Evolutionary conservation across 2,329 filamentous ascomycete species (phyloP).

Genomic region (Diaporthe vexans): DNA sequence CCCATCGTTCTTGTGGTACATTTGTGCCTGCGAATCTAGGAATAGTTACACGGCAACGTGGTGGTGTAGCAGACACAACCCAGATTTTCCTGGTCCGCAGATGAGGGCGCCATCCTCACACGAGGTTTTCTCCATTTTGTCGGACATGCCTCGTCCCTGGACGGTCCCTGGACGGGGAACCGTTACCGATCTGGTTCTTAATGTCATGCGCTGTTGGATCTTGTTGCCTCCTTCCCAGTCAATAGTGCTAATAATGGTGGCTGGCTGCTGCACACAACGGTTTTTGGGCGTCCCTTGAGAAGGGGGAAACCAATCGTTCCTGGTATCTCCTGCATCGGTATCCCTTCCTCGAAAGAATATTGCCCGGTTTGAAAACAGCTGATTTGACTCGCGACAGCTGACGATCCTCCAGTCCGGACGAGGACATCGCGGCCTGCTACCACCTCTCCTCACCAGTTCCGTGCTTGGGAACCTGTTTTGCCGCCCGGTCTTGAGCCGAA

Average conservation of each 20-base stretch:
- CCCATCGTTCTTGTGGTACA: background rate
- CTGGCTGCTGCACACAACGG: slow-evolving; percentile 14
- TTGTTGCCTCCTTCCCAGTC: background rate
- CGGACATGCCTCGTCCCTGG: slow-evolving; percentile 23
- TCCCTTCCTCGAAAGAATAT: background rate
- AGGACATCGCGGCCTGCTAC: slow-evolving; percentile 14
- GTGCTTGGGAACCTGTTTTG: slow-evolving; percentile 8
- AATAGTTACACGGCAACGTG: slow-evolving; percentile 29
- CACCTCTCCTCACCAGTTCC: background rate
- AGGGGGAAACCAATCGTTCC: background rate
- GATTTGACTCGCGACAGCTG: slow-evolving; percentile 2
- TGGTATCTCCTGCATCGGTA: slow-evolving; percentile 20
- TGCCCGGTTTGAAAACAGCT: slow-evolving; percentile 14
- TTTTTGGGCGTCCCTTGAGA: background rate
- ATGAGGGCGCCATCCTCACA: slow-evolving; percentile 15
- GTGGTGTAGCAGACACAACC: slow-evolving; percentile 9
- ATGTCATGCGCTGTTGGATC: background rate
- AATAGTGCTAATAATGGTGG: slow-evolving; percentile 10
- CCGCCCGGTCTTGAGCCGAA: background rate
- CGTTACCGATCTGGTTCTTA: slow-evolving; percentile 2
- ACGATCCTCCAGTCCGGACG: background rate
- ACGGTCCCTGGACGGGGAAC: slow-evolving; percentile 16
- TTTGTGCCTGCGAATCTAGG: slow-evolving; percentile 3
- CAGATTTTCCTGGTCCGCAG: slow-evolving; percentile 12
- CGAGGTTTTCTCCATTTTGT: slow-evolving; percentile 25